Evolutionary conservation across 805 yeast species (phyloP), one percentile per base, ranked within the genome.

Genomic region (Soucietia sequanensis): DNA sequence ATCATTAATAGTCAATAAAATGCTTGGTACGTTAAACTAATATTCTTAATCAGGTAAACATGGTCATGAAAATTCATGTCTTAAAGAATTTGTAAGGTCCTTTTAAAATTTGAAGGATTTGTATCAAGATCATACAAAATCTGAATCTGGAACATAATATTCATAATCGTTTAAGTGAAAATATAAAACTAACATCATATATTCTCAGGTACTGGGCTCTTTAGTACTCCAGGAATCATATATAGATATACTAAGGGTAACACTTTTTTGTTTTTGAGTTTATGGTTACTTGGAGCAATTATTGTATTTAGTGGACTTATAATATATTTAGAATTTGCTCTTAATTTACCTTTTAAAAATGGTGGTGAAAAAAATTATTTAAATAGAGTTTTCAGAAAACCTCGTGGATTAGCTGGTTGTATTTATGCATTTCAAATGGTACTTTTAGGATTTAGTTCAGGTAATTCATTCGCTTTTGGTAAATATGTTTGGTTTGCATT

Each of bases 401-500:
- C 70, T 20, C 47, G 47, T 28, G 65, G 70, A 7, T 44, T 66
- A 16, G 49, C 51, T 23, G 70, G 71, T 3, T 62, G 68, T 35
- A 44, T 62, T 3, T 66, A 66, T 40, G 73, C 81, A 3, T 70
- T 78, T 29, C 71, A 70, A 33, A 70, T 76, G 38, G 78, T 80
- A n/a, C 43, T 78, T 16, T 56, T 80, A 10, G 81, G 83, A 2
- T 76, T 78, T 50, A 74, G 81, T 37, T 73, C 83, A 5, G 81
- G 82, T 2, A 80, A 80, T 46, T 65, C 80, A 17, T 78, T 72
- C 48, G 84, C 84, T 0, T 78, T 80, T 54, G 86, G 86, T 3
- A 69, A 76, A 38, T 80, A 80, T 48, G 49, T 78, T 5, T 64
- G 76, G 41, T 66, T 44, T 39, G 64, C 70, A 3, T 34, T 57